Evolutionary conservation across 2,329 filamentous ascomycete genomes (phyloP).

Genomic region (Aureobasidium namibiae): DNA sequence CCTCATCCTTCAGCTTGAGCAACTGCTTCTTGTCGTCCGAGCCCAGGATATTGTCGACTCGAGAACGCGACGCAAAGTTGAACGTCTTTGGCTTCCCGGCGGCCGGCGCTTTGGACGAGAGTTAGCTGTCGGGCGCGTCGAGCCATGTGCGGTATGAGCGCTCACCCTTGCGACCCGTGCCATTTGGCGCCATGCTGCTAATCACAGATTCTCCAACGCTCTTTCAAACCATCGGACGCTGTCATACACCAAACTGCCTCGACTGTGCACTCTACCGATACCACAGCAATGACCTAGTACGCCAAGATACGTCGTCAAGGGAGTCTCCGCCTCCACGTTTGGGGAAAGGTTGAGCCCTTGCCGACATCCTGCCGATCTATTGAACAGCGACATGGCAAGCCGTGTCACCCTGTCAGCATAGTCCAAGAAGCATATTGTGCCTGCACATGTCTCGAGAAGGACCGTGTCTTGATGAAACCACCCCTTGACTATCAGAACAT

Average conservation of each 20-base stretch:
- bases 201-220: not conserved
- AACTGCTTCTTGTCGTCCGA: constrained; percentile 1
- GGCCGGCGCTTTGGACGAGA: constrained; percentile 9
- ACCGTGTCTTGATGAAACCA: too few species aligned
- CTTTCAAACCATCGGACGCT: constrained; percentile 10
- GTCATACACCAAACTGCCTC: not conserved
- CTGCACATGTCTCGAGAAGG: not conserved
- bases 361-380: constrained; percentile 4
- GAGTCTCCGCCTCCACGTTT: constrained; percentile 3
- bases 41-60: constrained; percentile 8
- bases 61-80: constrained; percentile 13
- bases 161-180: constrained; percentile 16
- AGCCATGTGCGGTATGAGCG: not conserved
- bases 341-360: not conserved
- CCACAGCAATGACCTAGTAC: not conserved
- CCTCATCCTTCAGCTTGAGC: constrained; percentile 20
- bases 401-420: not conserved
- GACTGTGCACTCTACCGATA: not conserved
- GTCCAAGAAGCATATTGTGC: not conserved
- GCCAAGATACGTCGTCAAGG: constrained; percentile 7
- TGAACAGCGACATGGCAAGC: not conserved
- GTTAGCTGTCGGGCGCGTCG: constrained; percentile 1
- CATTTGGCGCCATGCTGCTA: constrained; percentile 16
- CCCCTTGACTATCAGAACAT: too few species aligned
- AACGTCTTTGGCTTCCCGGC: constrained; percentile 5